Conservation (phyloP, 2,329 filamentous ascomycete species). For the Fusarium bactridioides region DNA sequence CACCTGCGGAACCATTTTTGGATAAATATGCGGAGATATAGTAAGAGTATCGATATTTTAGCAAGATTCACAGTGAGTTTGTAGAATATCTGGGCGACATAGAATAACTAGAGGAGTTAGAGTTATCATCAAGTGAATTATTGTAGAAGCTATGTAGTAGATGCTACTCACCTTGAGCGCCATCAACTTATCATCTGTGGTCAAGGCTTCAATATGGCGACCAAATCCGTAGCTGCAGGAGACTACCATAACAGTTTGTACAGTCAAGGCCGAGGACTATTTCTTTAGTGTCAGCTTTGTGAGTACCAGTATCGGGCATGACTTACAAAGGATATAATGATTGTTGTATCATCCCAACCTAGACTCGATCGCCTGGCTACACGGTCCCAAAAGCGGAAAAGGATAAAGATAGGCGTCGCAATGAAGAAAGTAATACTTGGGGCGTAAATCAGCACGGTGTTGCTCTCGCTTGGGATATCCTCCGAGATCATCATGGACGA, state of each 20-base stretch:
- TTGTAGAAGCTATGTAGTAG: background rate
- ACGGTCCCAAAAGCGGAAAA: slow-evolving; percentile 51
- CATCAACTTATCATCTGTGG: slow-evolving; percentile 45
- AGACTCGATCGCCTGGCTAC: slow-evolving; percentile 48
- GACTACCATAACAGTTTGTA: slow-evolving; percentile 51
- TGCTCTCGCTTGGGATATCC: slow-evolving; percentile 46
- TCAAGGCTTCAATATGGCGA: slow-evolving; percentile 49
- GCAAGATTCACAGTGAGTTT: slow-evolving; percentile 62
- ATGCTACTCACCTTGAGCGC: slow-evolving; percentile 47
- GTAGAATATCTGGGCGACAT: slow-evolving; percentile 61
- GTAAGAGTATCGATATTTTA: slow-evolving; percentile 60
- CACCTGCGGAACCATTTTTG: slow-evolving; percentile 54
- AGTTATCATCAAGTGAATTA: background rate
- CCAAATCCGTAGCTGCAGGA: slow-evolving; percentile 54
- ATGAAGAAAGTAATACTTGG: slow-evolving; percentile 54
- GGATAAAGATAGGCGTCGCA: slow-evolving; percentile 52
- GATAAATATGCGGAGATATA: slow-evolving; percentile 64
- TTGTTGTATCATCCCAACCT: slow-evolving; percentile 54
- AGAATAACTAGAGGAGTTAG: slow-evolving; percentile 53
- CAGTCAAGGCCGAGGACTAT: slow-evolving; percentile 47
- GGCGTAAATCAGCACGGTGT: slow-evolving; percentile 49
- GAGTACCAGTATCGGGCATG: background rate
- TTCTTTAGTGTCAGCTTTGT: background rate
- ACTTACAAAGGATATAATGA: slow-evolving; percentile 52
- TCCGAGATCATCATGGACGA: slow-evolving; percentile 39